Conservation (phyloP, 73 alveolate species). For the Urostyla sp. region DNA sequence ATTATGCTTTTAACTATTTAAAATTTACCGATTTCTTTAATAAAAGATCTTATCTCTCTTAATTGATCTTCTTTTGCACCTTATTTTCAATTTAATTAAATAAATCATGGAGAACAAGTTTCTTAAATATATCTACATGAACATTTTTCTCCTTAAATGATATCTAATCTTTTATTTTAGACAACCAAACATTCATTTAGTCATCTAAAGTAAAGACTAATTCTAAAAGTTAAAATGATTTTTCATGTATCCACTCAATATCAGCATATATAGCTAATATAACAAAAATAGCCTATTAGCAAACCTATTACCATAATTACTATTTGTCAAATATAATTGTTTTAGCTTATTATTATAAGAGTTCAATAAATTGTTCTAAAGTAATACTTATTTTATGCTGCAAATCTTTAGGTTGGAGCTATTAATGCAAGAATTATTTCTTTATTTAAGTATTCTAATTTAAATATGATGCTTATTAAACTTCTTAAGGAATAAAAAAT, state of each 20-base stretch:
- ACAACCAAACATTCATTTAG: slow-evolving; percentile 6
- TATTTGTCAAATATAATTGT: background rate
- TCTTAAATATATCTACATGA: too few relatives aligned
- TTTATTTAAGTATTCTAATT: background rate
- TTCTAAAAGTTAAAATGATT: background rate
- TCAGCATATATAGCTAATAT: slow-evolving; percentile 3
- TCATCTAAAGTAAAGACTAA: slow-evolving; percentile 26
- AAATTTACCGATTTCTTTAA: background rate
- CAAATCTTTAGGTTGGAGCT: background rate
- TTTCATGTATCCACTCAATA: background rate
- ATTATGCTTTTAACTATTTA: background rate
- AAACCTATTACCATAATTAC: slow-evolving; percentile 25
- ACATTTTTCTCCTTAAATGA: slow-evolving; percentile 10
- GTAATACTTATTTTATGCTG: slow-evolving; percentile 6
- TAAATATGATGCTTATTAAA: background rate
- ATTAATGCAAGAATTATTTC: background rate
- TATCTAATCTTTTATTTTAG: background rate
- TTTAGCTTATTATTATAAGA: background rate
- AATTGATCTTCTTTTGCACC: too few relatives aligned
- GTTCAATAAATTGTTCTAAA: slow-evolving; percentile 2
- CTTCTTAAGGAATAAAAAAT: background rate
- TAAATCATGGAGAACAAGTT: too few relatives aligned
- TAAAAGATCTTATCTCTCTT: too few relatives aligned
- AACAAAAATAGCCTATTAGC: background rate
- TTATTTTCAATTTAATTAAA: too few relatives aligned